Evolutionary conservation across 2,329 filamentous ascomycete genomes (phyloP).

Genomic region (Cyphellophora europaea): DNA sequence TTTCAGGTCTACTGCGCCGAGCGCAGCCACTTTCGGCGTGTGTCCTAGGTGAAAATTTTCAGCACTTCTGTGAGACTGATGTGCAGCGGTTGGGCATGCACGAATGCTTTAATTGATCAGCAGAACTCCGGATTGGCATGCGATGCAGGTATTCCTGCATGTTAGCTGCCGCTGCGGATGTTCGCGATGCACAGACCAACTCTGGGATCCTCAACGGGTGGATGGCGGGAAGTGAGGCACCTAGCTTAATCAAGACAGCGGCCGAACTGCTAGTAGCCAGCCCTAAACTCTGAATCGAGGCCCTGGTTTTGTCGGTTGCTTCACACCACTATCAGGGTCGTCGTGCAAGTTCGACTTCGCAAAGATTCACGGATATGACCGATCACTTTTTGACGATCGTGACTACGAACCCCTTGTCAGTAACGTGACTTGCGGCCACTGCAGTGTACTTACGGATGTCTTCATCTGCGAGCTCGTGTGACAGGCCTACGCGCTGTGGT

Average conservation of each 20-base stretch:
- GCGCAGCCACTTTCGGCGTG: too few relatives aligned
- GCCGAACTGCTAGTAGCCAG: neutral
- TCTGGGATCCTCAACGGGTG: neutral
- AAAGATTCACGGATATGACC: neutral
- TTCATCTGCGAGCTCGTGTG: slow-evolving; percentile 88
- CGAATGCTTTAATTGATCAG: too few relatives aligned
- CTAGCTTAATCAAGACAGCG: too few relatives aligned
- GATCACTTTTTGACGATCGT: slow-evolving; percentile 28
- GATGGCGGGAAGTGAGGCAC: neutral
- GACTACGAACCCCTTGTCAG: slow-evolving; percentile 15
- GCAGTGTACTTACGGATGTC: slow-evolving; percentile 68
- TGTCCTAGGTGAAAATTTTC: too few relatives aligned
- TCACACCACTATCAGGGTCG: too few relatives aligned
- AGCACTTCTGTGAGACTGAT: too few relatives aligned
- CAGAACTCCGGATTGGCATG: too few relatives aligned
- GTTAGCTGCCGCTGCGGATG: neutral
- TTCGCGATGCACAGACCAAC: neutral
- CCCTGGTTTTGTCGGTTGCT: neutral
- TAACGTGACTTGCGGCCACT: neutral
- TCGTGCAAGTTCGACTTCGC: too few relatives aligned
- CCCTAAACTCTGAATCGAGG: slow-evolving; percentile 1
- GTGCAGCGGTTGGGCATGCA: too few relatives aligned
- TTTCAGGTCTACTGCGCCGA: too few relatives aligned
- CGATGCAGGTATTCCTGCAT: neutral
- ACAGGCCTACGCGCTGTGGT: slow-evolving; percentile 85